Conservation (phyloP, 768 basidiomycete species). For the Collybiopsis luxurians region DNA sequence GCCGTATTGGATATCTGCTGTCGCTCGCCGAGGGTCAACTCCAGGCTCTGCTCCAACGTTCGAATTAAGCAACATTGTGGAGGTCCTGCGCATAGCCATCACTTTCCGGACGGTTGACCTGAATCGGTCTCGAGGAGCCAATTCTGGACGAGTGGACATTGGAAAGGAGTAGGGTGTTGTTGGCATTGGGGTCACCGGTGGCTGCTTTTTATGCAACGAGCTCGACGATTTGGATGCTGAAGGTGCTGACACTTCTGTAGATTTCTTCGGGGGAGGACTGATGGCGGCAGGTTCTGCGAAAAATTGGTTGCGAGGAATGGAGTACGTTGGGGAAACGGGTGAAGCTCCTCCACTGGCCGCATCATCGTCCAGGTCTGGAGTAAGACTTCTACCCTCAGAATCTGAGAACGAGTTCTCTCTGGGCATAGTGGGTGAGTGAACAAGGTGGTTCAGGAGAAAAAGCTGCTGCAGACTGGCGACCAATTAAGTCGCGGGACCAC, state of each 20-base stretch:
- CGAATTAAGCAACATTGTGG: slow-evolving; percentile 30
- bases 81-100: slow-evolving; percentile 58
- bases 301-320: not conserved
- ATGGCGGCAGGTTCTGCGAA: not conserved
- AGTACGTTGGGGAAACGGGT: slow-evolving; percentile 20
- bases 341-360: slow-evolving; percentile 9
- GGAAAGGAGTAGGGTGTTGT: slow-evolving; percentile 11
- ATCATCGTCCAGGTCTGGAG: slow-evolving; percentile 60
- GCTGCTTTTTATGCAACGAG: slow-evolving; percentile 13
- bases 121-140: slow-evolving; percentile 50
- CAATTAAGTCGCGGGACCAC: no score
- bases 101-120: slow-evolving; percentile 56
- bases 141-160: slow-evolving; percentile 12
- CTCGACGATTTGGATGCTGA: slow-evolving; percentile 1
- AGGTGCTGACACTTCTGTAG: not conserved
- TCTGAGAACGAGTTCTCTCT: slow-evolving; percentile 68
- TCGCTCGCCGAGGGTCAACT: slow-evolving; percentile 60
- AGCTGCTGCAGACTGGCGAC: no score
- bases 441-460: no score
- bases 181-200: slow-evolving; percentile 17
- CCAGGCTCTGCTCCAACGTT: slow-evolving; percentile 69
- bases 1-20: slow-evolving; percentile 53
- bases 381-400: slow-evolving; percentile 62
- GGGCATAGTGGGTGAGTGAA: slow-evolving; percentile 51
- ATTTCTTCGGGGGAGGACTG: not conserved